Evolutionary conservation across 2,329 filamentous ascomycete species (phyloP).

Genomic region (Ophiostoma angusticollis): DNA sequence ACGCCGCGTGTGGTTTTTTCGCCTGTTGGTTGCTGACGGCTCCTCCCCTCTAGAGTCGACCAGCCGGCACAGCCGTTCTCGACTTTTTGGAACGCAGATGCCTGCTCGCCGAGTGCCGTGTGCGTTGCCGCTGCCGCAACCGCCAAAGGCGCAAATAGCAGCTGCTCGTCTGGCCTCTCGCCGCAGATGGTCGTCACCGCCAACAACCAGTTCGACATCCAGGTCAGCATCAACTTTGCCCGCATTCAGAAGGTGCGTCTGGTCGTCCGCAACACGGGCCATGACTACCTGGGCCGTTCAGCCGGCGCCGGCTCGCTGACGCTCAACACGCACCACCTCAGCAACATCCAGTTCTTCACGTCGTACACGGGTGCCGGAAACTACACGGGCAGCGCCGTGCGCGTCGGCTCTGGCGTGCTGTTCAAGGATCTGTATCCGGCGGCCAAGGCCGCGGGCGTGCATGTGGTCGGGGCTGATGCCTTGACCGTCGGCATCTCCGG

Average conservation of each 20-base stretch:
- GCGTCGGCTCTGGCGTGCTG: slow-evolving; percentile 35
- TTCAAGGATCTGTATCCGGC: slow-evolving; percentile 28
- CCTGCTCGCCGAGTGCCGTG: slow-evolving; percentile 5
- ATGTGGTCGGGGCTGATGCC: slow-evolving; percentile 37
- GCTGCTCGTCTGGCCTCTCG: slow-evolving; percentile 27
- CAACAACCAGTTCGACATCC: slow-evolving; percentile 16
- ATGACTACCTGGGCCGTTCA: slow-evolving; percentile 42
- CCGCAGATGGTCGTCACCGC: slow-evolving; percentile 21
- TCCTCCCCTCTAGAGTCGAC: slow-evolving; percentile 13
- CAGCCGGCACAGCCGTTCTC: slow-evolving; percentile 18
- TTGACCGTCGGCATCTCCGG: slow-evolving; percentile 29
- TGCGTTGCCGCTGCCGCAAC: no score
- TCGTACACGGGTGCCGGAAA: slow-evolving; percentile 19
- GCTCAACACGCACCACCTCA: slow-evolving; percentile 41
- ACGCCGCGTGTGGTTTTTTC: no score
- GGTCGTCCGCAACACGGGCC: slow-evolving; percentile 41
- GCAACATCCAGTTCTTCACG: slow-evolving; percentile 28
- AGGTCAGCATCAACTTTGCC: slow-evolving; percentile 28
- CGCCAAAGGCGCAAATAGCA: no score
- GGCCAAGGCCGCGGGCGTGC: slow-evolving; percentile 27
- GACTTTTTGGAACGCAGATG: slow-evolving; percentile 7
- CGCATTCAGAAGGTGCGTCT: slow-evolving; percentile 35
- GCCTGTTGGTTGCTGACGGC: neutral
- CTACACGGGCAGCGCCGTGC: slow-evolving; percentile 34
- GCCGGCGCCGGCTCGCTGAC: slow-evolving; percentile 45